phyloP scores from a whole-genome alignment of 2,329 filamentous ascomycete species.

The Sporothrix schenckii region DNA sequence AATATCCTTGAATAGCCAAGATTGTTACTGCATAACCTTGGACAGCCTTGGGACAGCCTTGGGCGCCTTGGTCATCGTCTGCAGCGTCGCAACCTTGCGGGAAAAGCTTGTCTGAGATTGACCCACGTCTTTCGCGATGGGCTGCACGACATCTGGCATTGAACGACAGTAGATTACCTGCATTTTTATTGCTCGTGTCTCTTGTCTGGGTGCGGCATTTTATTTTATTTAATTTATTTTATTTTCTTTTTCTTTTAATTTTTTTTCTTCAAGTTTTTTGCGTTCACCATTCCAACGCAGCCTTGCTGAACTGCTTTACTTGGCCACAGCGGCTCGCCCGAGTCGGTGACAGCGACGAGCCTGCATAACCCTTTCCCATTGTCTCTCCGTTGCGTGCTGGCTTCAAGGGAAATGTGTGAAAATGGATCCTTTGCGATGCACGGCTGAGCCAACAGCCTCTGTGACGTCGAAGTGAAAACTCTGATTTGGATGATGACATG shows the following conservation, averaged over 20 bases:
- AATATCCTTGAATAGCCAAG: no score
- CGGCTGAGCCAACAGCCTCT: no score
- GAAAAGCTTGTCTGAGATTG: conserved; percentile 15
- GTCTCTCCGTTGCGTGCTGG: no score
- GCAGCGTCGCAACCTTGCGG: no score
- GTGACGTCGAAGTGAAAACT: no score
- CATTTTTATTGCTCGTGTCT: neutral
- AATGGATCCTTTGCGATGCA: no score
- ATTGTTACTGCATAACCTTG: neutral
- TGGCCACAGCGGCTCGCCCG: conserved; percentile 17
- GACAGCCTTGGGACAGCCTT: neutral
- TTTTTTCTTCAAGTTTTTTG: no score
- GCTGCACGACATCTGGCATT: conserved; percentile 1
- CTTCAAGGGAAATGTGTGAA: no score
- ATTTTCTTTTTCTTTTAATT: no score
- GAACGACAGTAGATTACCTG: neutral
- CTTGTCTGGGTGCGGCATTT: conserved; percentile 10
- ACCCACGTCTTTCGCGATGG: conserved; percentile 13
- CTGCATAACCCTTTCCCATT: no score
- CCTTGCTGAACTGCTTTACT: neutral
- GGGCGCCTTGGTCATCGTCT: no score
- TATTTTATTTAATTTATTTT: neutral
- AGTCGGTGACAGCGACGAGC: neutral
- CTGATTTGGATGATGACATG: no score
- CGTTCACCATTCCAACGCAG: neutral